Evolutionary conservation across 2,329 filamentous ascomycete species (phyloP).

Genomic region (Drechslerella stenobrocha): DNA sequence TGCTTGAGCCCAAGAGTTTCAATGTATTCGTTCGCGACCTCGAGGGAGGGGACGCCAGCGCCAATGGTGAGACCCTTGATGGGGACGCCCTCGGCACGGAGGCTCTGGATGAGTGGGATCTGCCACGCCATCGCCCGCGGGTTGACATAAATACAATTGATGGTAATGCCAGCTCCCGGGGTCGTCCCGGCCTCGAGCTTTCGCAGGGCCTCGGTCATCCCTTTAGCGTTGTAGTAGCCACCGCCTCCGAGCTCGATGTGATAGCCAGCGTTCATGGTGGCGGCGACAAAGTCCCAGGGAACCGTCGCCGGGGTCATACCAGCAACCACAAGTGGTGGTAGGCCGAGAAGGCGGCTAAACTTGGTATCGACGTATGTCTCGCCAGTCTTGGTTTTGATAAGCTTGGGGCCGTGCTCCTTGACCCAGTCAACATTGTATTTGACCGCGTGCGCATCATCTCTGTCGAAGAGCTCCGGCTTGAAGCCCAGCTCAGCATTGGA

Average conservation of each 20-base stretch:
- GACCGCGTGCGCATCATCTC: conserved; percentile 90
- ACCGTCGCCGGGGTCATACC: conserved; percentile 93
- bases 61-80: conserved; percentile 92
- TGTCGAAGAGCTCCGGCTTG: conserved; percentile 96
- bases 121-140: conserved; percentile 90
- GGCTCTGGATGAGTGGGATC: conserved; percentile 77
- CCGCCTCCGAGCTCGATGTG: conserved; percentile 85
- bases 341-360: conserved; percentile 82
- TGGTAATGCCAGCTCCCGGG: conserved; percentile 80
- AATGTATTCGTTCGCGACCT: conserved; percentile 91
- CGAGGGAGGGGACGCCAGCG: conserved; percentile 88
- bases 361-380: conserved; percentile 95
- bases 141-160: conserved; percentile 90
- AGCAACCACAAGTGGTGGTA: conserved; percentile 85
- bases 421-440: conserved; percentile 98
- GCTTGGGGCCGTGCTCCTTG: conserved; percentile 88
- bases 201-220: conserved; percentile 77
- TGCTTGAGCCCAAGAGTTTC: conserved; percentile 89
- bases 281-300: conserved; percentile 86
- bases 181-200: conserved; percentile 86
- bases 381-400: conserved; percentile 85
- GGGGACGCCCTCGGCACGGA: conserved; percentile 81
- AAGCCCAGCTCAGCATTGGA: conserved; percentile 90
- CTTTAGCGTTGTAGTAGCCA: conserved; percentile 81
- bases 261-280: conserved; percentile 93